phyloP scores from a whole-genome alignment of 2,329 filamentous ascomycete species.

The Didymella segeticola region DNA sequence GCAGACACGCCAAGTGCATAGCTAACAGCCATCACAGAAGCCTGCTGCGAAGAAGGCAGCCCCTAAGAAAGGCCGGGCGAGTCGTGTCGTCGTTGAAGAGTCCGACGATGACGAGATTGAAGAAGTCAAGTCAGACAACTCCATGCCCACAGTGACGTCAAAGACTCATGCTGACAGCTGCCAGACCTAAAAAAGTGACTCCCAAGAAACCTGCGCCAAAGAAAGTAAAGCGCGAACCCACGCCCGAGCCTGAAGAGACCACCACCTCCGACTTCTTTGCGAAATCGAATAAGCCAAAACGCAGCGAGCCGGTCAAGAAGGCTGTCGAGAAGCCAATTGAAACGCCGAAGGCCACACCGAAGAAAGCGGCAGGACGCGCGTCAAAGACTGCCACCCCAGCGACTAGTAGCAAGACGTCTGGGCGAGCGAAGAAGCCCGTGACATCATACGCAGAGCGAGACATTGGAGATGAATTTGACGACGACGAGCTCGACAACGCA shows the following conservation, averaged over 20 bases:
- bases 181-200: slow-evolving; percentile 51
- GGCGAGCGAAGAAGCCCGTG: slow-evolving; percentile 52
- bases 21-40: slow-evolving; percentile 27
- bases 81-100: slow-evolving; percentile 72
- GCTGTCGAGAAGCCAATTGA: slow-evolving; percentile 31
- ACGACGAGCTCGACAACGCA: slow-evolving; percentile 61
- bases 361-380: slow-evolving; percentile 40
- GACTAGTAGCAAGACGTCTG: slow-evolving; percentile 46
- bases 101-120: slow-evolving; percentile 66
- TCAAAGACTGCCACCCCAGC: slow-evolving; percentile 45
- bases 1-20: not conserved
- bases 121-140: slow-evolving; percentile 39
- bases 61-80: slow-evolving; percentile 51
- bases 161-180: slow-evolving; percentile 28
- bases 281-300: slow-evolving; percentile 62
- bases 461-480: slow-evolving; percentile 61
- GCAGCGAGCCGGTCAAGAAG: slow-evolving; percentile 53
- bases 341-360: slow-evolving; percentile 45
- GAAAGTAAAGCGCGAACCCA: slow-evolving; percentile 60
- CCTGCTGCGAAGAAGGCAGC: slow-evolving; percentile 46
- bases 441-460: slow-evolving; percentile 63
- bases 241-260: slow-evolving; percentile 62
- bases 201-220: slow-evolving; percentile 65
- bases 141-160: slow-evolving; percentile 2
- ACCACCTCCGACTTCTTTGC: slow-evolving; percentile 70